A percentile compares a stretch with the other conserved stretches of the same genome.
Conservation (phyloP, 352 stramenopile species). For the Thalassiosira mediterranea region DNA sequence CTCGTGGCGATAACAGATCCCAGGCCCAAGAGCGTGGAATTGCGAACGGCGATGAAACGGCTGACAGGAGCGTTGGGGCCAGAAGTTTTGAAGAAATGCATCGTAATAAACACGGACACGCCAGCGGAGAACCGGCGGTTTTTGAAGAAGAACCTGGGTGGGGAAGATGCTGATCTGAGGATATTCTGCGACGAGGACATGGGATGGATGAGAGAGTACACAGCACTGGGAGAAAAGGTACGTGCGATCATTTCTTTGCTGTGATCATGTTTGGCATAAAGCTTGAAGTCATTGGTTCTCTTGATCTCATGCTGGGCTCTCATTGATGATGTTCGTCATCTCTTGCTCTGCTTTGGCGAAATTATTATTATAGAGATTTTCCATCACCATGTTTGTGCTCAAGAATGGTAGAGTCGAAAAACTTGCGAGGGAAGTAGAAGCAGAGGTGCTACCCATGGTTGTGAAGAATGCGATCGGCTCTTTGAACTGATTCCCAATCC, state of each 20-base stretch:
- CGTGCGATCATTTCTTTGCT: slow-evolving; percentile 2
- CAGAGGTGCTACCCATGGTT: slow-evolving; percentile 48
- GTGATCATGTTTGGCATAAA: no score
- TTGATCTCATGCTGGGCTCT: no score
- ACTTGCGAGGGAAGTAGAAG: slow-evolving; percentile 73
- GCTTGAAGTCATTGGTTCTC: no score
- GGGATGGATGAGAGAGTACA: slow-evolving; percentile 83
- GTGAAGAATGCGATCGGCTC: slow-evolving; percentile 68
- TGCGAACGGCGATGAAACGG: slow-evolving; percentile 57
- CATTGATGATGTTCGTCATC: no score
- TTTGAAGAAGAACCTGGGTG: slow-evolving; percentile 75
- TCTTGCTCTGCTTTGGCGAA: no score
- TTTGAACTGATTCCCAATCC: no score
- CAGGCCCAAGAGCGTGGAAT: slow-evolving; percentile 63
- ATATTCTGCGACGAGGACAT: slow-evolving; percentile 75
- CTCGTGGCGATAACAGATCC: slow-evolving; percentile 75
- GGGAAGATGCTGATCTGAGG: slow-evolving; percentile 17
- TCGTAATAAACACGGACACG: slow-evolving; percentile 79
- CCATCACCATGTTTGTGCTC: slow-evolving; percentile 75
- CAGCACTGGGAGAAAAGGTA: slow-evolving; percentile 72
- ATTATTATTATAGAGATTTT: slow-evolving; percentile 64
- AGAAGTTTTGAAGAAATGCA: slow-evolving; percentile 55
- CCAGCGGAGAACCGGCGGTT: slow-evolving; percentile 74
- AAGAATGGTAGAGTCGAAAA: slow-evolving; percentile 64
- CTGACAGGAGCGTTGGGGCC: slow-evolving; percentile 39